Percentiles rank a stretch among this genome's conserved stretches.
These are phyloP conservation scores for Globisporangium recalcitrans DNA, from an alignment of 352 stramenopile species.

Conservation along the genomic window DNA sequence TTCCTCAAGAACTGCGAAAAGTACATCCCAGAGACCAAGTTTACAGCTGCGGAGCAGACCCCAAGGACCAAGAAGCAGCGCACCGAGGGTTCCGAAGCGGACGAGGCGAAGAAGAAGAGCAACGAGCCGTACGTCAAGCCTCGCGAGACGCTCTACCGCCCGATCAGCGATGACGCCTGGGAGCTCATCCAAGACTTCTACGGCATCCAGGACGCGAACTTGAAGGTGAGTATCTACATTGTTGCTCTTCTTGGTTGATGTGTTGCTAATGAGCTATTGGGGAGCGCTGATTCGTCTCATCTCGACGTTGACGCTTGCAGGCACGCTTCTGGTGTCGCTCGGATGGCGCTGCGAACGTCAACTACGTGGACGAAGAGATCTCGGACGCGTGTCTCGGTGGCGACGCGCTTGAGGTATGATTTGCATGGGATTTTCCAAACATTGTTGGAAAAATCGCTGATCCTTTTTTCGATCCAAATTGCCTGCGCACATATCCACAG, in stretches of 20 bases:
- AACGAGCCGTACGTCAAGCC: constrained; percentile 29
- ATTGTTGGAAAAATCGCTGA: constrained; percentile 1
- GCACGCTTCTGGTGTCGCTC: constrained; percentile 70
- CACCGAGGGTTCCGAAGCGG: constrained; percentile 15
- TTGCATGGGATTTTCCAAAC: not conserved
- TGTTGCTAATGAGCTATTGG: constrained; percentile 1
- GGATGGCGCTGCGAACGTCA: constrained; percentile 65
- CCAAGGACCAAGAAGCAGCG: constrained; percentile 53
- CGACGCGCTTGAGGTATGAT: constrained; percentile 55
- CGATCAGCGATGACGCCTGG: constrained; percentile 61
- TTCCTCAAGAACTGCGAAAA: constrained; percentile 71
- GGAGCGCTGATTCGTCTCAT: not conserved
- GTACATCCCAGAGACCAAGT: constrained; percentile 50
- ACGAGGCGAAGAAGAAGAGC: not conserved
- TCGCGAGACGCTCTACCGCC: constrained; percentile 70
- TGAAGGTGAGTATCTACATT: constrained; percentile 35
- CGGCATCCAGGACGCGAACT: constrained; percentile 37
- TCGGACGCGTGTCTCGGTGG: constrained; percentile 53
- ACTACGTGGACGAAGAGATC: constrained; percentile 76
- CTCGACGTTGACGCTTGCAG: constrained; percentile 11
- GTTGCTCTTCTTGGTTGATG: not conserved
- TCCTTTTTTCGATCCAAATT: not conserved
- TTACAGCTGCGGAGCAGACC: constrained; percentile 18
- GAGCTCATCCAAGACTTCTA: constrained; percentile 55
- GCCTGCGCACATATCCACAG: constrained; percentile 30